Evolutionary conservation across 768 basidiomycete genomes (phyloP), one percentile per base, ranked within the genome.

Genomic region (Mycena metata): DNA sequence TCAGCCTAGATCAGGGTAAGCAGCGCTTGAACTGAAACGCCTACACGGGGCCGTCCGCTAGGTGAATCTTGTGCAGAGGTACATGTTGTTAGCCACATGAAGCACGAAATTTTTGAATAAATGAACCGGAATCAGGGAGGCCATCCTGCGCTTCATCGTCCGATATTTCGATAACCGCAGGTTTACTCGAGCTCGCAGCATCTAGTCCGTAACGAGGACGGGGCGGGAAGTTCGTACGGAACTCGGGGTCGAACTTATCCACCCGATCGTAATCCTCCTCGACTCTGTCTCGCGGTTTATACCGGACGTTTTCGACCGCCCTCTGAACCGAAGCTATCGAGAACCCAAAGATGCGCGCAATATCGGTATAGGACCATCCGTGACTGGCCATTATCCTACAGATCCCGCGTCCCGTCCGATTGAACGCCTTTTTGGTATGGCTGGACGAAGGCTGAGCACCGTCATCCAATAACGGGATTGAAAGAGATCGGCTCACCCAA

Each of bases 391-490:
- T n/a, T 9, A 61, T 50, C 21, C 60, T 33, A 41, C 35, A 41
- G 2, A 61, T 61, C 1, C 49, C 60, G 21, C 60, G 60, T 9
- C 60, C 60, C n/a, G 33, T 39, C 23, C 60, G 47, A 39, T 61
- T 61, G 1, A 61, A 15, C 8, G 11, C 36, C 23, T 51, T 50
- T 19, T 13, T 49, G 19, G 26, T 21, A 24, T 46, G 3, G 9
- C 39, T 39, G 39, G 15, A 39, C 15, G 39, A 15, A 39, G 10
- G 5, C 15, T 39, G 4, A 39, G 39, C 15, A 30, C 30, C 30
- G 30, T 6, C 6, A 30, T 6, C 30, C 30, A 30, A 6, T 30
- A 30, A 30, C 30, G 30, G 30, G 30, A 30, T 30, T 30, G 30
- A 30, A 30, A 6, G 30, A 30, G 30, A 30, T 6, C 30, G 6